phyloP scores from a whole-genome alignment of 2,329 filamentous ascomycete genomes.

The Capronia coronata region DNA sequence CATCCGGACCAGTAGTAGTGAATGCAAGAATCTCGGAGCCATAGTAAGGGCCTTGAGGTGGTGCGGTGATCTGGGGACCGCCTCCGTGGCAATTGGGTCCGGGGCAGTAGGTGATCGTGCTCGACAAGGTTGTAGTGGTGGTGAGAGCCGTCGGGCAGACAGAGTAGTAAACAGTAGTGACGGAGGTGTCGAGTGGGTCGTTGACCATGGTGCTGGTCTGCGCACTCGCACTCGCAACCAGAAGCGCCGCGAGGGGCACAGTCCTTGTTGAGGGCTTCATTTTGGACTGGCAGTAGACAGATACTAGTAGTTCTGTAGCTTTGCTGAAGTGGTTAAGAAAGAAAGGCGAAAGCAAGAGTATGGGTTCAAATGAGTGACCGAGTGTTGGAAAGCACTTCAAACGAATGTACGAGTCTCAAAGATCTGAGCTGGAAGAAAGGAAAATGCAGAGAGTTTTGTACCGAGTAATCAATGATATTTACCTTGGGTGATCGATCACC shows the following conservation, averaged over 20 bases:
- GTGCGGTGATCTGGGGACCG: slow-evolving; percentile 19
- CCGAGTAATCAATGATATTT: slow-evolving; percentile 17
- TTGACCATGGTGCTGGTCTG: slow-evolving; percentile 24
- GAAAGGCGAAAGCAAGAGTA: slow-evolving; percentile 6
- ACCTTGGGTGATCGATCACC: slow-evolving; percentile 14
- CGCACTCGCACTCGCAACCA: slow-evolving; percentile 22
- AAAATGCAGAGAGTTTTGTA: slow-evolving; percentile 14
- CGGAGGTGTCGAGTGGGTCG: slow-evolving; percentile 12
- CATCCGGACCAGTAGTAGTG: slow-evolving; percentile 25
- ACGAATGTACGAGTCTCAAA: slow-evolving; percentile 21
- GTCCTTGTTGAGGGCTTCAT: slow-evolving; percentile 19
- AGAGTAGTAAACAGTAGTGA: slow-evolving; percentile 25
- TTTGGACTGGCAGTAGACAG: slow-evolving; percentile 1
- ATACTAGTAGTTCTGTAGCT: background rate
- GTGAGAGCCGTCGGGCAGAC: slow-evolving; percentile 25
- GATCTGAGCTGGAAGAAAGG: slow-evolving; percentile 9
- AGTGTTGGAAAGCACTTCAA: slow-evolving; percentile 16
- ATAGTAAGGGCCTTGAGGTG: slow-evolving; percentile 4
- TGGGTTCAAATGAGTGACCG: slow-evolving; percentile 22
- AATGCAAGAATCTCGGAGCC: slow-evolving; percentile 20
- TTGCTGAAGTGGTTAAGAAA: background rate
- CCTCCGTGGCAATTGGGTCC: slow-evolving; percentile 19
- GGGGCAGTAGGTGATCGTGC: slow-evolving; percentile 25
- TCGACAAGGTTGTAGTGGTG: slow-evolving; percentile 26
- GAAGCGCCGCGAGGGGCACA: slow-evolving; percentile 21